A percentile compares a stretch with the other conserved stretches of the same genome.
Evolutionary conservation across 1,139 yeast species (phyloP).

Genomic region (Hyphopichia khmerensis): DNA sequence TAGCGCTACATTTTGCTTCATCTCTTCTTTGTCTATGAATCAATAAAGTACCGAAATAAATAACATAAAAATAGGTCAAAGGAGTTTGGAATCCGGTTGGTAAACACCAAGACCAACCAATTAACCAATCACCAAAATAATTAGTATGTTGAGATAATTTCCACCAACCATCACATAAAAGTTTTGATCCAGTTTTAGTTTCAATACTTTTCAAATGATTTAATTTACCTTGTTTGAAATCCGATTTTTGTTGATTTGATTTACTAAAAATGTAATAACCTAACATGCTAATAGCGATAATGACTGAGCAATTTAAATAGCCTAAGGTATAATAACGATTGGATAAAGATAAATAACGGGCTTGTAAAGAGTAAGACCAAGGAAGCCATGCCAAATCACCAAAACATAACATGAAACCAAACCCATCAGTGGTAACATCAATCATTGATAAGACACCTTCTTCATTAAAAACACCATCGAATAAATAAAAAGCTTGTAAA

Average conservation of each 20-base stretch:
- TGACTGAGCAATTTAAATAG: slow-evolving; percentile 25
- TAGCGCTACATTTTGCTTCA: slow-evolving; percentile 82
- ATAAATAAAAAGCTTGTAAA: slow-evolving; percentile 77
- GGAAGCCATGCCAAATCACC: slow-evolving; percentile 97
- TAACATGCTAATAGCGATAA: slow-evolving; percentile 42
- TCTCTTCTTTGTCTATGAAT: slow-evolving; percentile 90
- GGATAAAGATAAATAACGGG: slow-evolving; percentile 69
- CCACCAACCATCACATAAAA: slow-evolving; percentile 96
- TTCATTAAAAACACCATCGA: slow-evolving; percentile 92
- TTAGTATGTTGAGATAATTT: slow-evolving; percentile 87
- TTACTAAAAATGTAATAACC: slow-evolving; percentile 86
- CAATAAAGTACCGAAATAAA: slow-evolving; percentile 78
- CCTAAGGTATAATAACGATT: slow-evolving; percentile 62
- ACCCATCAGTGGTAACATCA: slow-evolving; percentile 94
- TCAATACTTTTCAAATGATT: slow-evolving; percentile 63
- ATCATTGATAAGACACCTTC: slow-evolving; percentile 90
- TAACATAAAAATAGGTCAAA: slow-evolving; percentile 81
- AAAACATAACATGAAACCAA: slow-evolving; percentile 92
- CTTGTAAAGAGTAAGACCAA: slow-evolving; percentile 82
- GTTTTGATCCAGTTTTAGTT: slow-evolving; percentile 75
- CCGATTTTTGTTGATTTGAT: slow-evolving; percentile 81
- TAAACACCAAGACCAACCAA: slow-evolving; percentile 90
- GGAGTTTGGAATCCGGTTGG: slow-evolving; percentile 84
- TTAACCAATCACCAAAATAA: slow-evolving; percentile 93
- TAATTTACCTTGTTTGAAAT: slow-evolving; percentile 77